These are phyloP conservation scores for Chrysoporthe cubensis DNA, from an alignment of 2,329 filamentous ascomycete species.

Conservation along the genomic window DNA sequence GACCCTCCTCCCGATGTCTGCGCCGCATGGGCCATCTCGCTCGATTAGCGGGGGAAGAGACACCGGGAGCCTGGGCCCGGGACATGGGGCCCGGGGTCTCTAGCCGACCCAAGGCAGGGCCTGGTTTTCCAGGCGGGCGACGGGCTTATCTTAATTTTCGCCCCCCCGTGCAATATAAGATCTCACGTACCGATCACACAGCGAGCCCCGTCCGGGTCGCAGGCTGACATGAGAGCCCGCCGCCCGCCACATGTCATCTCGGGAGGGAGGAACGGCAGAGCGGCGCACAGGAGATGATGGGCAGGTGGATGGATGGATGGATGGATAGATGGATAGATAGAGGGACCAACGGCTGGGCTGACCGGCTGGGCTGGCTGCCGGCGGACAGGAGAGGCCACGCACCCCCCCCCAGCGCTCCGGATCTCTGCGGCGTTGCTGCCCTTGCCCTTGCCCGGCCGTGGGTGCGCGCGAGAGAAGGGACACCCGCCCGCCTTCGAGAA, in stretches of 20 bases:
- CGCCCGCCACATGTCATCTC: not conserved
- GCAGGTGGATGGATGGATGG: not conserved
- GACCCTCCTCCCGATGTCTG: constrained; percentile 7
- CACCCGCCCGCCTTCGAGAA: too few relatives aligned
- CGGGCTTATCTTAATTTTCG: constrained; percentile 10
- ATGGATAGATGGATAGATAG: not conserved
- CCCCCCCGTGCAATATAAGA: constrained; percentile 10
- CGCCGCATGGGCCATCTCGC: not conserved
- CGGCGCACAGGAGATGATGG: not conserved
- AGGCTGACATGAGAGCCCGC: not conserved
- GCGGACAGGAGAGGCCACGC: too few relatives aligned
- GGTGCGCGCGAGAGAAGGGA: too few relatives aligned
- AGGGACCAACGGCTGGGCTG: not conserved
- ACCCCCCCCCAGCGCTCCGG: too few relatives aligned
- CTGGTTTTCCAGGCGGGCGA: not conserved
- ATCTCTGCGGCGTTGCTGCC: too few relatives aligned
- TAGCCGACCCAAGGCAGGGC: not conserved
- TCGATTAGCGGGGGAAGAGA: not conserved
- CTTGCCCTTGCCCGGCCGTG: too few relatives aligned
- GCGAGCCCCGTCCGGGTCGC: not conserved
- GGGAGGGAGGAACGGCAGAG: not conserved
- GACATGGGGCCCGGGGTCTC: not conserved
- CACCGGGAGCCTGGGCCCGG: constrained; percentile 10
- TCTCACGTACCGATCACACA: not conserved
- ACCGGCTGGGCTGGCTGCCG: too few relatives aligned